Evolutionary conservation across 805 yeast species (phyloP), one percentile per base, ranked within the genome.

Genomic region (Kuraishia molischiana): DNA sequence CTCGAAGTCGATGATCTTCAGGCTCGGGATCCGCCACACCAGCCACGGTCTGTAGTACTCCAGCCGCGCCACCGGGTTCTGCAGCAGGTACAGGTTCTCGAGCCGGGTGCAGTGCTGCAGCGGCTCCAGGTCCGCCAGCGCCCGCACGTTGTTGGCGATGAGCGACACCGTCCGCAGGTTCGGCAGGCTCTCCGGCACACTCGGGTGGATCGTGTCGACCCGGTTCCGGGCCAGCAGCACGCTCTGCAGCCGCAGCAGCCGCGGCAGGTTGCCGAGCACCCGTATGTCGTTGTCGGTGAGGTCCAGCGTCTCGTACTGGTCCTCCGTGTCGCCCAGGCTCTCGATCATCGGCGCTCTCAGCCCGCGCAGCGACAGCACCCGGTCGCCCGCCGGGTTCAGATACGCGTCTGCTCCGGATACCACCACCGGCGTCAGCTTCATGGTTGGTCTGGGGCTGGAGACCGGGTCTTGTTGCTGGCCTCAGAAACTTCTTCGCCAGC

Each of bases 201-300:
- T 44, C 33, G 63, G 52, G 34, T 69, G 61, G 18, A 77, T 53
- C 3, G 43, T 33, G 2, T 61, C 43, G 3, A 87, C 73, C 42
- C 71, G 60, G 54, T 90, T 90, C 41, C 75, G 69, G 0, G 82
- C 79, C 18, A 79, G 47, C 6, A 87, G 61, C 2, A 90, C 47
- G 0, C 80, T 71, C 32, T 66, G 66, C 36, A 72, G 49, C 29
- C 66, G 68, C 24, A 38, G 36, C 30, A 69, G 50, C 17, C 41
- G 49, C 0, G 79, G 85, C 28, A 72, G 64, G 49, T 62, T 65
- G 13, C 69, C 66, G 4, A 90, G 45, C 2, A 64, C 65, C 1
- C 67, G 56, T n/a, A 90, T 58, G 24, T 74, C 79, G 56, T 90
- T 90, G 50, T 81, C 79, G 1, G 90, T 74, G 24, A 90, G 52